Evolutionary conservation across 2,329 filamentous ascomycete species (phyloP).

Genomic region (Penicillium janthinellum): DNA sequence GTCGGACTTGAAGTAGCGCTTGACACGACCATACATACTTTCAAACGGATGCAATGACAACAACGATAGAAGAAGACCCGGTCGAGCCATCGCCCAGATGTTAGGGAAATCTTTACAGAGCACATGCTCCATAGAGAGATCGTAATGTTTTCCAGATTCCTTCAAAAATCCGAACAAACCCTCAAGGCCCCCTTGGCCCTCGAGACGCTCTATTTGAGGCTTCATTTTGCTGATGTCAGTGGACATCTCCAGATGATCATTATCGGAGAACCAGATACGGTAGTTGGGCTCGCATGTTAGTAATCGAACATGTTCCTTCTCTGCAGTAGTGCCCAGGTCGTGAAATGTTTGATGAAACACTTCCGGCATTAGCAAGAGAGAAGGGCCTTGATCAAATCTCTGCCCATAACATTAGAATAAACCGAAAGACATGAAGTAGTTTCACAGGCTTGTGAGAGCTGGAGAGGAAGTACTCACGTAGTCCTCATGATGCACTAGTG

Average conservation of each 20-base stretch:
- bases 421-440: background rate
- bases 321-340: slow-evolving; percentile 68
- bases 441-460: background rate
- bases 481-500: slow-evolving; percentile 61
- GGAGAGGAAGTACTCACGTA: slow-evolving; percentile 47
- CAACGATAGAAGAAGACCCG: slow-evolving; percentile 61
- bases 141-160: slow-evolving; percentile 71
- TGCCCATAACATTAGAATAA: slow-evolving; percentile 24
- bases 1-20: slow-evolving; percentile 70
- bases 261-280: slow-evolving; percentile 72
- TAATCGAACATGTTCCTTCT: slow-evolving; percentile 66
- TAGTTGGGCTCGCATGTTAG: slow-evolving; percentile 76
- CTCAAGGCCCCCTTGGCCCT: slow-evolving; percentile 70
- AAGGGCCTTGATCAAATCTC: slow-evolving; percentile 76
- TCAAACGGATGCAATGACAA: slow-evolving; percentile 69
- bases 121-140: slow-evolving; percentile 66
- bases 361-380: slow-evolving; percentile 69
- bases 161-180: slow-evolving; percentile 68
- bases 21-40: slow-evolving; percentile 66
- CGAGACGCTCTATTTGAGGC: slow-evolving; percentile 69
- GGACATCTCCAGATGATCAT: slow-evolving; percentile 57
- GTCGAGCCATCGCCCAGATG: slow-evolving; percentile 59
- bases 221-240: slow-evolving; percentile 74
- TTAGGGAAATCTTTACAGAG: slow-evolving; percentile 68
- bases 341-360: slow-evolving; percentile 70